Evolutionary conservation across 2,329 filamentous ascomycete species (phyloP).

Genomic region (Phoma sp.): DNA sequence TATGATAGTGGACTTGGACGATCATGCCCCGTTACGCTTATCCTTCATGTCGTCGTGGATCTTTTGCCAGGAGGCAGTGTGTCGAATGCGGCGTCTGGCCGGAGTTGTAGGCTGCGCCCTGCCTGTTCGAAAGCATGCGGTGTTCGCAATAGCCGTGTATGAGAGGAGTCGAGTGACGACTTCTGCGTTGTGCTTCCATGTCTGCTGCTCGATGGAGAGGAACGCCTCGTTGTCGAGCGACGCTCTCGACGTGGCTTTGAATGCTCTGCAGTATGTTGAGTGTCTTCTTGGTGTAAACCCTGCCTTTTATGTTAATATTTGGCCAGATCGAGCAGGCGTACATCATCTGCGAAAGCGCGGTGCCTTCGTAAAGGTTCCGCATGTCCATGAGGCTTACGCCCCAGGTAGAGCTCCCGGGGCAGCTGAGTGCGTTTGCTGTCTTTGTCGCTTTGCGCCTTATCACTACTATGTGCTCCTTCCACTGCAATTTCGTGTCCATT

Average conservation of each 20-base stretch:
- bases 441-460: not conserved
- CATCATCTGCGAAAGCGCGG: conserved; percentile 40
- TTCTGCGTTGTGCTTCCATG: too few relatives aligned
- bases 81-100: too few relatives aligned
- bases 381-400: conserved; percentile 25
- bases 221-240: conserved; percentile 28
- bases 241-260: conserved; percentile 26
- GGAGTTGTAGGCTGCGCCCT: too few relatives aligned
- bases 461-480: not conserved
- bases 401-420: conserved; percentile 23
- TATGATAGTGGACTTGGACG: too few relatives aligned
- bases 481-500: not conserved
- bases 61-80: too few relatives aligned
- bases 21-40: too few relatives aligned
- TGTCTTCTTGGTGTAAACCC: conserved; percentile 23
- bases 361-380: conserved; percentile 35
- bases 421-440: conserved; percentile 11
- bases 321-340: conserved; percentile 38
- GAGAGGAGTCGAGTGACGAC: not conserved
- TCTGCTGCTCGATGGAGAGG: conserved; percentile 24
- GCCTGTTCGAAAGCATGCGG: too few relatives aligned
- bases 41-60: too few relatives aligned
- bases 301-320: conserved; percentile 22
- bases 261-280: conserved; percentile 24
- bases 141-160: too few relatives aligned